Base-by-base conservation (phyloP, 495 filamentous ascomycete genomes). In the Talaromyces ruber region DNA sequence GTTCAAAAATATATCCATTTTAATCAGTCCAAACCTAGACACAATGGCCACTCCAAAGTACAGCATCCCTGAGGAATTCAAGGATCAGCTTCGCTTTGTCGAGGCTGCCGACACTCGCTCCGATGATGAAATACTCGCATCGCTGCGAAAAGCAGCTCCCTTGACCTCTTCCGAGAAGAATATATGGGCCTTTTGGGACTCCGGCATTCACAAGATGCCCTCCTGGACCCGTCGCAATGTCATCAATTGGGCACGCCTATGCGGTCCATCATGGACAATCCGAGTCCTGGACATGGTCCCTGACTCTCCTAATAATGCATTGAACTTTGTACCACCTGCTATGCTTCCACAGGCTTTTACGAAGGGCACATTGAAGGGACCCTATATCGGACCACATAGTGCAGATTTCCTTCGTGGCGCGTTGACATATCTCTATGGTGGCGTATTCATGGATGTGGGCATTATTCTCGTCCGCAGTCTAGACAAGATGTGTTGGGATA, bases 161-260 rank as follows among this genome's bases (percentile, higher is more conserved):
- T 63, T 69, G 5, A 62, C 54, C 0, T 66, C 64, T 0, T 58
- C 55, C 18, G 68, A 72, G 53, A 65, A 64, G 54, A 70, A 72
- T 22, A 32, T 72, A 18, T 72, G 70, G 70, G 70, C 70, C 22
- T 72, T 64, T 52, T 72, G 70, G 70, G 60, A 72, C 37, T 29
- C 63, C 8, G 70, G 70, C 0, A 18, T 70, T 14, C 8, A 28
- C 18, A 50, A 45, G 3, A 70, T 70, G 70, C 67, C 64, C 1
- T 9, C 26, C 24, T 72, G 70, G 68, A 58, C 50, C 9, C 64
- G 68, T 59, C 63, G 66, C 9, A 72, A 70, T 47, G 62, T 69
- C 7, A 32, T 67, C 24, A 58, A 63, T 62, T 72, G 70, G 70
- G 60, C 59, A 2, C 68, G 70, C 4, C 30, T 63, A 14, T 53